A percentile compares a stretch with the other conserved stretches of the same genome.
Evolutionary conservation across 1,139 yeast species (phyloP).

Genomic region (Hemisphaericaspora subhashii): DNA sequence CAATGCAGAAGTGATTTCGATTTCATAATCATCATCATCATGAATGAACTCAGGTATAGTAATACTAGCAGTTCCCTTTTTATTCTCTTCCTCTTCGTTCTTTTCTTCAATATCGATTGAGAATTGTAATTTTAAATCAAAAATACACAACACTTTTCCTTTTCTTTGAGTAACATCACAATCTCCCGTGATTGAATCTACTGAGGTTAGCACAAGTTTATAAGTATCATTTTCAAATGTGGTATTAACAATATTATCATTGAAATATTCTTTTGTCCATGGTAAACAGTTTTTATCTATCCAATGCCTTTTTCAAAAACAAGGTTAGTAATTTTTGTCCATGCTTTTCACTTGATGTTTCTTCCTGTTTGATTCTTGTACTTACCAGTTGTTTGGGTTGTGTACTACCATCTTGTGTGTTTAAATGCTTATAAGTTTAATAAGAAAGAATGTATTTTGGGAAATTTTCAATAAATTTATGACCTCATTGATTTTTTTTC

Average conservation of each 20-base stretch:
- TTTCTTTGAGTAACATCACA: conserved; percentile 82
- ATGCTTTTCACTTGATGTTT: neutral
- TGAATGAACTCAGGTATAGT: conserved; percentile 68
- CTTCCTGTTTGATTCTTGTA: conserved; percentile 13
- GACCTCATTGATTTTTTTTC: conserved; percentile 2
- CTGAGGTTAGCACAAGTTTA: conserved; percentile 34
- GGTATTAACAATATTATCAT: conserved; percentile 41
- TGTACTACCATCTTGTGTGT: conserved; percentile 60
- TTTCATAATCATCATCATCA: conserved; percentile 62
- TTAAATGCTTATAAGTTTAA: neutral
- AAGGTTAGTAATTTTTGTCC: conserved; percentile 20
- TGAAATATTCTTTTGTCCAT: conserved; percentile 67
- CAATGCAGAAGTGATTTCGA: conserved; percentile 46
- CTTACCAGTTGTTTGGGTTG: conserved; percentile 81
- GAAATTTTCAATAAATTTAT: neutral
- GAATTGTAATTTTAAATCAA: conserved; percentile 59
- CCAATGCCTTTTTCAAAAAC: conserved; percentile 62
- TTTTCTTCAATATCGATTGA: conserved; percentile 35
- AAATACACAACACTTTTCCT: conserved; percentile 75
- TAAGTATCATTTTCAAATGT: conserved; percentile 33
- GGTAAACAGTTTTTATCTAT: conserved; percentile 76
- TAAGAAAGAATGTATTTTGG: neutral
- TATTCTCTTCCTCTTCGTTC: conserved; percentile 22
- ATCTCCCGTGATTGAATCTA: conserved; percentile 61
- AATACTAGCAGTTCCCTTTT: conserved; percentile 38